These are phyloP conservation scores for Solanum sparsipilum DNA, from an alignment of 257 asterid genomes.

Conservation along the genomic window DNA sequence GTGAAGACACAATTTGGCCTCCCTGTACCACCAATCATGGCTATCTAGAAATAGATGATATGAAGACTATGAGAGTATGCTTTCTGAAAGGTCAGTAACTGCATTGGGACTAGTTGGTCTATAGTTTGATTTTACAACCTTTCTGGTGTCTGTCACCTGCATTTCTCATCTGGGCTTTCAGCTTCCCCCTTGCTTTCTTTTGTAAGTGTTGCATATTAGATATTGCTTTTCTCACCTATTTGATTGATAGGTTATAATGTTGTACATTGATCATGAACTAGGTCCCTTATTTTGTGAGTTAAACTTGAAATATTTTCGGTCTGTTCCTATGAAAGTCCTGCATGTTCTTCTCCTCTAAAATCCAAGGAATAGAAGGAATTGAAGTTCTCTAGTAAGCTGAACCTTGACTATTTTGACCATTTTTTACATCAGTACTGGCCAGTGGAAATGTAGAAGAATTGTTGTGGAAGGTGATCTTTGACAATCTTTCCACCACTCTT, in stretches of 20 bases:
- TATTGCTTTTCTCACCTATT: not conserved
- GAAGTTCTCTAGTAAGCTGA: not conserved
- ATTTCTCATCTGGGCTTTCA: not conserved
- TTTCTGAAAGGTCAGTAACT: not conserved
- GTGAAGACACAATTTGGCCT: not conserved
- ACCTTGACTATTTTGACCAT: not conserved
- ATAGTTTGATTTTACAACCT: not conserved
- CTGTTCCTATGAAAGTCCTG: not conserved
- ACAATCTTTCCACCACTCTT: not conserved
- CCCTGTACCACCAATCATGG: not conserved
- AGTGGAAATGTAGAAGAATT: not conserved
- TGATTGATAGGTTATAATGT: not conserved
- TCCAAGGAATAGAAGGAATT: not conserved
- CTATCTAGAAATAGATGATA: not conserved
- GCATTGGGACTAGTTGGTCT: not conserved
- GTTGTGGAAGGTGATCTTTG: not conserved
- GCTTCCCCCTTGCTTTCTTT: not conserved
- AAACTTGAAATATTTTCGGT: not conserved
- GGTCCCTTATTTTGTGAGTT: not conserved
- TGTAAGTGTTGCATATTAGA: not conserved
- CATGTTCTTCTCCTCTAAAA: not conserved
- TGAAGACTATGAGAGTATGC: not conserved
- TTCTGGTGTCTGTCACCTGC: not conserved
- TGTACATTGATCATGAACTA: not conserved
- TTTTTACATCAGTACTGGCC: not conserved